Conservation (phyloP, 169 alveolate species). For the Plasmodium ovale region DNA sequence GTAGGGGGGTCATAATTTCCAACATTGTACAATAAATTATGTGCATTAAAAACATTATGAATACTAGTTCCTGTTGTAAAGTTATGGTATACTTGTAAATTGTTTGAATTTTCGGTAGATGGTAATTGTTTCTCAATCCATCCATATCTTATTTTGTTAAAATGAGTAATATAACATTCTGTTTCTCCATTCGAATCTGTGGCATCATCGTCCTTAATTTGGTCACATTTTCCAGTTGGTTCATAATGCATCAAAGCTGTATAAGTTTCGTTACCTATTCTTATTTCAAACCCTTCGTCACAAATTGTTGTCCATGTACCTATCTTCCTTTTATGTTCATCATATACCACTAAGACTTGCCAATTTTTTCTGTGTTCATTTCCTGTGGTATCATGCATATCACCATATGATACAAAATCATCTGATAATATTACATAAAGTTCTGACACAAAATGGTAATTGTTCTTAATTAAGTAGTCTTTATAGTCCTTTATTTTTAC, state of each 20-base stretch:
- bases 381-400: slow-evolving; percentile 29
- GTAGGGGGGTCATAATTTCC: neutral
- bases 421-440: slow-evolving; percentile 45
- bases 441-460: slow-evolving; percentile 36
- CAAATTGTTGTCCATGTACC: slow-evolving; percentile 73
- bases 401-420: slow-evolving; percentile 64
- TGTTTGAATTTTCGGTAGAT: neutral
- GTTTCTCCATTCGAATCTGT: slow-evolving; percentile 72
- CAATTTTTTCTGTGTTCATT: slow-evolving; percentile 73
- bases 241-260: slow-evolving; percentile 73
- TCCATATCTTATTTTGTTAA: slow-evolving; percentile 58
- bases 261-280: slow-evolving; percentile 59
- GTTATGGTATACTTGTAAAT: neutral
- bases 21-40: neutral
- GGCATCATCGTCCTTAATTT: slow-evolving; percentile 15
- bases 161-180: slow-evolving; percentile 43
- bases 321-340: slow-evolving; percentile 42
- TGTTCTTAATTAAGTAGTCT: slow-evolving; percentile 8
- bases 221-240: slow-evolving; percentile 45
- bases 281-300: slow-evolving; percentile 71
- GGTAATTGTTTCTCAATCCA: slow-evolving; percentile 45
- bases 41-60: neutral
- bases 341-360: slow-evolving; percentile 71
- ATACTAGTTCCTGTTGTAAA: neutral
- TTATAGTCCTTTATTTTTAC: slow-evolving; percentile 60